A percentile compares a stretch with the other conserved stretches of the same genome.
phyloP scores from a whole-genome alignment of 106 monocot species.

The Narthecium ossifragum region DNA sequence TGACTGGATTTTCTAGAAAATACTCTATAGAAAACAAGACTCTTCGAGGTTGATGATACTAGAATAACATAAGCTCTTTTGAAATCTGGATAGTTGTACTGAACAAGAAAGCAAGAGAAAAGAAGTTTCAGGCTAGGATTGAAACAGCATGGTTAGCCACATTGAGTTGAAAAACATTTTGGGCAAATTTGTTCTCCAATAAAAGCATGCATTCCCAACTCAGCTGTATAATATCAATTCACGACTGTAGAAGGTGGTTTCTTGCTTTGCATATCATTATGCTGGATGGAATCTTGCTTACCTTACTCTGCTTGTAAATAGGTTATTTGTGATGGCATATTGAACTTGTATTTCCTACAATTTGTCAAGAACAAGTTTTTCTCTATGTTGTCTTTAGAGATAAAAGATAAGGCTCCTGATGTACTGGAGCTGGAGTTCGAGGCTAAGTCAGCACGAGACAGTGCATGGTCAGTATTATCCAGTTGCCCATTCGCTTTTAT shows the following conservation, averaged over 20 bases:
- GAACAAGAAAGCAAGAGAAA: too few relatives aligned
- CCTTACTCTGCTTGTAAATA: background rate
- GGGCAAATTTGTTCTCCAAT: background rate
- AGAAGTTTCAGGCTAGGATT: too few relatives aligned
- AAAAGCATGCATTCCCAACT: background rate
- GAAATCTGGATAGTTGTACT: too few relatives aligned
- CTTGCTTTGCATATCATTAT: background rate
- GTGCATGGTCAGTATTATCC: constrained; percentile 32
- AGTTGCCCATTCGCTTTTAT: too few relatives aligned
- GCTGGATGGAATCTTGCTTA: background rate
- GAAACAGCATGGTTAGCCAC: too few relatives aligned
- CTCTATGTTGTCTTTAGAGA: constrained; percentile 10
- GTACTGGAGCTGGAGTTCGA: constrained; percentile 26
- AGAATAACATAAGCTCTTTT: too few relatives aligned
- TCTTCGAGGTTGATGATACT: too few relatives aligned
- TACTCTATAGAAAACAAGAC: too few relatives aligned
- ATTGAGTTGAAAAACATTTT: too few relatives aligned
- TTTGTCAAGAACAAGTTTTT: background rate
- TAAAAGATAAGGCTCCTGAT: constrained; percentile 19
- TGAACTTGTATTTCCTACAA: background rate
- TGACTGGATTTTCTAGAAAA: too few relatives aligned
- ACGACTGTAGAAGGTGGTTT: too few relatives aligned
- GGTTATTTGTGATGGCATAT: background rate
- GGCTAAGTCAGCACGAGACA: constrained; percentile 31
- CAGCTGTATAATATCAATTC: background rate